Conservation (phyloP, 2,329 filamentous ascomycete species). For the Lecanicillium sp. region DNA sequence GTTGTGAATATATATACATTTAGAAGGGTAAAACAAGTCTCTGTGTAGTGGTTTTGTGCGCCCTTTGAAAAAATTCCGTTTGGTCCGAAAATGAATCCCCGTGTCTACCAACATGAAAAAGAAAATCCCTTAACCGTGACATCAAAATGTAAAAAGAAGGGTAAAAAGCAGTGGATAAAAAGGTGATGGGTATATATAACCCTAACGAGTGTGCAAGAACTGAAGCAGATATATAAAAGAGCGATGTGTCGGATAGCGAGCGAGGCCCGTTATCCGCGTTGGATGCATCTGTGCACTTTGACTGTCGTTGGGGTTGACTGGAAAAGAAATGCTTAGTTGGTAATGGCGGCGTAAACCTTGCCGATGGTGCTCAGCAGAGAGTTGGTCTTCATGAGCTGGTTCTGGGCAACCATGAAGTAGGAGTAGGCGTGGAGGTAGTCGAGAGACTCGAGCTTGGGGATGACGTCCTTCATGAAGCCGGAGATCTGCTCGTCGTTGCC, state of each 20-base stretch:
- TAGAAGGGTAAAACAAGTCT: conserved; percentile 11
- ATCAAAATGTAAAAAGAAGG: conserved; percentile 14
- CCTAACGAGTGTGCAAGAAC: conserved; percentile 35
- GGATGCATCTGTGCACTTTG: conserved; percentile 4
- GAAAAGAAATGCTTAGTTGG: conserved; percentile 14
- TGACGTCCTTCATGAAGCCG: conserved; percentile 44
- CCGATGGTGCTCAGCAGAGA: conserved; percentile 41
- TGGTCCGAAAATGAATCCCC: conserved; percentile 9
- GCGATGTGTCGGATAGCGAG: neutral
- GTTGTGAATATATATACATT: conserved; percentile 9
- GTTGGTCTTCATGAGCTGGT: conserved; percentile 35
- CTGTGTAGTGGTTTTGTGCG: conserved; percentile 7
- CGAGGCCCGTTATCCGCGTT: conserved; percentile 5
- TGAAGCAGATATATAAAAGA: conserved; percentile 18
- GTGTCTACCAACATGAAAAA: conserved; percentile 8
- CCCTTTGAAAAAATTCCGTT: conserved; percentile 9
- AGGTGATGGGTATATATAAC: conserved; percentile 25
- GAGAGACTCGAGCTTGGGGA: conserved; percentile 43
- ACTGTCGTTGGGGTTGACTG: conserved; percentile 17
- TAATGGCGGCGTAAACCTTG: conserved; percentile 41
- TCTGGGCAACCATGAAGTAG: conserved; percentile 48
- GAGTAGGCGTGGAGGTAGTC: conserved; percentile 50
- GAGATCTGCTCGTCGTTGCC: conserved; percentile 38
- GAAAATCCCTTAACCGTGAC: conserved; percentile 9
- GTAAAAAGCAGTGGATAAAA: conserved; percentile 19